Evolutionary conservation across 1,139 yeast species (phyloP).

Genomic region (Scheffersomyces cryptocercus): DNA sequence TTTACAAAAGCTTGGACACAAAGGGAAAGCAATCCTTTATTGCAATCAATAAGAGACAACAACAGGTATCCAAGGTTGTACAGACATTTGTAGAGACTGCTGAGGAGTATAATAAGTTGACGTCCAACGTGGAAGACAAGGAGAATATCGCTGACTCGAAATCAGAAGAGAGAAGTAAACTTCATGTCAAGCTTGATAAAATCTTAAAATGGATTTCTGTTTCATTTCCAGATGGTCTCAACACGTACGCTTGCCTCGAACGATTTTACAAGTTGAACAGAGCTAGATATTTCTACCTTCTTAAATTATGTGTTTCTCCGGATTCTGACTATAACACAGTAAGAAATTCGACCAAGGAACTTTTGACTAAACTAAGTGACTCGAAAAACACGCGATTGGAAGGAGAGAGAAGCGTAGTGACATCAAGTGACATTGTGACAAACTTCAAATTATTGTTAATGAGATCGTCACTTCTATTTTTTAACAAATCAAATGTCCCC

Average conservation of each 20-base stretch:
- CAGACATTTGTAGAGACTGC: conserved; percentile 34
- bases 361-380: conserved; percentile 55
- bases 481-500: conserved; percentile 65
- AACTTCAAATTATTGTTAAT: conserved; percentile 58
- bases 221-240: conserved; percentile 54
- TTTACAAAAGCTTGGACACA: conserved; percentile 52
- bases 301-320: conserved; percentile 55
- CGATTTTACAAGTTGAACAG: conserved; percentile 56
- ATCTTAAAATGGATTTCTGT: conserved; percentile 65
- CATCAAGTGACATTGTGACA: conserved; percentile 50
- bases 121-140: conserved; percentile 36
- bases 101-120: conserved; percentile 31
- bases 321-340: conserved; percentile 64
- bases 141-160: conserved; percentile 30
- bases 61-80: conserved; percentile 51
- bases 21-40: conserved; percentile 64
- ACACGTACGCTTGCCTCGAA: conserved; percentile 50
- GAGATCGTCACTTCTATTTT: conserved; percentile 61
- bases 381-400: conserved; percentile 46
- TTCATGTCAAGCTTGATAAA: conserved; percentile 45
- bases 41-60: conserved; percentile 71
- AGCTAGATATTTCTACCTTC: conserved; percentile 54
- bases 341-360: conserved; percentile 60
- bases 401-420: conserved; percentile 36
- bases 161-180: conserved; percentile 14